Conservation (phyloP, 805 yeast species). For the Candida sphagnicola region DNA sequence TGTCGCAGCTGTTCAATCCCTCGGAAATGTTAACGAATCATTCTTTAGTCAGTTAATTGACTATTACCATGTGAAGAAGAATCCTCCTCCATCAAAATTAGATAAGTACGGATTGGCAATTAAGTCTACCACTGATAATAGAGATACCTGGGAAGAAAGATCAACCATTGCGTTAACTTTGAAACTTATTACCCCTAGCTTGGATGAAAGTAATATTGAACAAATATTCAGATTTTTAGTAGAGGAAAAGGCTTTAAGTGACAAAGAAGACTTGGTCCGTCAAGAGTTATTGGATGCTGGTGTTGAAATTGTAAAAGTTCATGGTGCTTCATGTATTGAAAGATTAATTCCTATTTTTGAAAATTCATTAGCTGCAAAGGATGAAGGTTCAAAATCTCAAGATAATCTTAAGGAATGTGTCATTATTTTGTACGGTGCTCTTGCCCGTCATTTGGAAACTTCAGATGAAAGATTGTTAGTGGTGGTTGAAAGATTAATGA, state of each 20-base stretch:
- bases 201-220: constrained; percentile 38
- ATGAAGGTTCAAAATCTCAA: constrained; percentile 44
- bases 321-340: constrained; percentile 69
- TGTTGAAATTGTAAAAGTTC: constrained; percentile 57
- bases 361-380: constrained; percentile 49
- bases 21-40: constrained; percentile 19
- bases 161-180: constrained; percentile 75
- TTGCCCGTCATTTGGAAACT: constrained; percentile 76
- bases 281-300: constrained; percentile 91
- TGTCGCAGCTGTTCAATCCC: constrained; percentile 48
- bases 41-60: constrained; percentile 46
- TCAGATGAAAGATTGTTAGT: constrained; percentile 62
- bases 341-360: constrained; percentile 80
- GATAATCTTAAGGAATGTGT: constrained; percentile 73
- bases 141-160: constrained; percentile 82
- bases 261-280: constrained; percentile 65
- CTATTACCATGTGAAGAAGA: constrained; percentile 55
- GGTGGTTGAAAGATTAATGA: constrained; percentile 66
- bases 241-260: constrained; percentile 66
- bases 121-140: constrained; percentile 54
- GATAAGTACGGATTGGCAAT: constrained; percentile 81
- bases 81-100: constrained; percentile 70
- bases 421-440: constrained; percentile 83
- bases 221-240: constrained; percentile 61
- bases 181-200: constrained; percentile 51